Base-by-base conservation (phyloP, 2,329 filamentous ascomycete genomes). In the Biscogniauxia marginata region DNA sequence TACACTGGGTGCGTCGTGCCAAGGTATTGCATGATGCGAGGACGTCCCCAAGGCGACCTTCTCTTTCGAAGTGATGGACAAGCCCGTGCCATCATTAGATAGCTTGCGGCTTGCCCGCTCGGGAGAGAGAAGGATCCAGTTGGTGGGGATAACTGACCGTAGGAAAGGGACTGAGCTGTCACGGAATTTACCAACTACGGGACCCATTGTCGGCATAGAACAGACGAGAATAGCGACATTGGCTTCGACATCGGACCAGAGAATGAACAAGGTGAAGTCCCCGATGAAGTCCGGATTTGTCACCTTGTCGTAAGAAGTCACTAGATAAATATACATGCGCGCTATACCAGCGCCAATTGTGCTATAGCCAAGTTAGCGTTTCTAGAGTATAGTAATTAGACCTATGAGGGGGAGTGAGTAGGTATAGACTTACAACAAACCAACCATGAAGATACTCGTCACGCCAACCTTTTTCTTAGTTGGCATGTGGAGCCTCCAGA, bases 221-320 rank as follows among this genome's bases (percentile, higher is more conserved):
- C 54, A 57, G 2, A 59, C 59, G 3, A 59, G 19, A 47, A 57
- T 59, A 16, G 54, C 59, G 16, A 61, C 50, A 21, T 61, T 61
- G 22, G 52, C 59, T 46, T 61, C 59, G 18, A 61, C 55, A 39
- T 53, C 50, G 3, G 56, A 61, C 56, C 56, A 61, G 2, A 61
- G 54, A 25, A 59, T 50, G 44, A 24, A 54, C 4, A 61, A 43
- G 2, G 59, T 61, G 43, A 61, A 54, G 22, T 61, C 56, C 0
- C 50, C 59, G n/a, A 61, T 61, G 49, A 61, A 61, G n/a, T 61
- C 59, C 2, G 54, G 56, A 19, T 61, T 61, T 4, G 24, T 16
- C n/a, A 49, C 49, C 34, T 58, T 54, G 19, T 61, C 46, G 44
- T 58, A 61, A 3, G 56, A 58, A 1, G 56, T 61, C 4, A 53